These are phyloP conservation scores for Mycena vitilis DNA, from an alignment of 768 basidiomycete species.

Conservation along the genomic window DNA sequence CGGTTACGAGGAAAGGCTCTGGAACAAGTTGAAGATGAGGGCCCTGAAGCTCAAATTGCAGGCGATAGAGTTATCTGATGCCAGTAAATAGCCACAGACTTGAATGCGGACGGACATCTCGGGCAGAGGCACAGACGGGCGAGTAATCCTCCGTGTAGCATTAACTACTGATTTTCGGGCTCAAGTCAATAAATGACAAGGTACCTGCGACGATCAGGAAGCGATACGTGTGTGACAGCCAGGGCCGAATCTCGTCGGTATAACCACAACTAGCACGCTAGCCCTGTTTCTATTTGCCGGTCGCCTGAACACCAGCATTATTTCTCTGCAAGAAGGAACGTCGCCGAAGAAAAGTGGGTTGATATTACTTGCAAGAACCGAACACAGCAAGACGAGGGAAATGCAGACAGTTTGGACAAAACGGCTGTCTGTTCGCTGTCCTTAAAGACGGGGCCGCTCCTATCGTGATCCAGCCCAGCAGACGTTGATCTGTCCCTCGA, in stretches of 20 bases:
- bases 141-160: not conserved
- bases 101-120: constrained; percentile 20
- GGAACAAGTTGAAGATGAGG: constrained; percentile 26
- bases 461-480: constrained; percentile 40
- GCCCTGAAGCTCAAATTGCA: constrained; percentile 32
- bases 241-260: constrained; percentile 21
- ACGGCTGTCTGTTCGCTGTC: constrained; percentile 28
- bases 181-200: constrained; percentile 10
- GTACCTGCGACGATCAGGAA: constrained; percentile 14
- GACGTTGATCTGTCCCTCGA: constrained; percentile 16
- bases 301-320: constrained; percentile 7
- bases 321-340: not conserved
- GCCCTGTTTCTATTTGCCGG: not conserved
- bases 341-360: not conserved
- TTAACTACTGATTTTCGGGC: constrained; percentile 21
- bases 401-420: constrained; percentile 7
- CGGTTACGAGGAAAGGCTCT: constrained; percentile 29
- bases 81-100: constrained; percentile 21
- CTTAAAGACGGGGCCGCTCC: constrained; percentile 35
- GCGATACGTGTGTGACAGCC: constrained; percentile 27
- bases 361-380: not conserved
- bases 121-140: constrained; percentile 8
- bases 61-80: constrained; percentile 26
- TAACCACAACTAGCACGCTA: not conserved
- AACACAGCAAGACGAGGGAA: not conserved